Percentiles rank a stretch among this genome's conserved stretches.
phyloP scores from a whole-genome alignment of 2,329 filamentous ascomycete genomes.

The Teratosphaeria zuluensis region DNA sequence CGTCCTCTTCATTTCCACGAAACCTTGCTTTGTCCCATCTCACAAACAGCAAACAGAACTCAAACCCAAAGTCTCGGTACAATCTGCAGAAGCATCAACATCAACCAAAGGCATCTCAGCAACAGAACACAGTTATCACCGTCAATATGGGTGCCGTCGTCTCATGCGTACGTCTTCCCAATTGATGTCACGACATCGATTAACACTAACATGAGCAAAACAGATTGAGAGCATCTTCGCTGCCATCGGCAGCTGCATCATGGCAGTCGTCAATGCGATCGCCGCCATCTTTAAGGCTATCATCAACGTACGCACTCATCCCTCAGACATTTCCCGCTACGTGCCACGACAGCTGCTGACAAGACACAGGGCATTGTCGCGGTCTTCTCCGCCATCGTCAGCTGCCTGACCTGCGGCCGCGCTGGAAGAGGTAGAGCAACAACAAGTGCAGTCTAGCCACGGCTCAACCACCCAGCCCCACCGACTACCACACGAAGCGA shows the following conservation, averaged over 20 bases:
- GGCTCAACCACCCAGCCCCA: conserved; percentile 1
- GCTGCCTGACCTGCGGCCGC: conserved; percentile 39
- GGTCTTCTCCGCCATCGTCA: conserved; percentile 40
- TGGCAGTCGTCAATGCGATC: conserved; percentile 39
- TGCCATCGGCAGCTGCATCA: conserved; percentile 37
- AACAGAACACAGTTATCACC: conserved; percentile 10
- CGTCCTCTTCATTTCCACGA: not conserved
- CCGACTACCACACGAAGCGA: not conserved
- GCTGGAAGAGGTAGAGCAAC: conserved; percentile 29
- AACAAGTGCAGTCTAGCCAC: conserved; percentile 28
- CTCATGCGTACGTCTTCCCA: conserved; percentile 60
- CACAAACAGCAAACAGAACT: not conserved
- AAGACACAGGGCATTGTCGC: conserved; percentile 35
- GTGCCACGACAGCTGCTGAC: not conserved
- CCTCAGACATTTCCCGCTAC: not conserved
- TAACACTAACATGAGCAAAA: not conserved
- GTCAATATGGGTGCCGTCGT: conserved; percentile 70
- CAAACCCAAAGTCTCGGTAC: not conserved
- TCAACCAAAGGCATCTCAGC: not conserved
- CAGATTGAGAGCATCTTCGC: conserved; percentile 28
- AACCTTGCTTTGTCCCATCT: not conserved
- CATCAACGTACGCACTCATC: conserved; percentile 27
- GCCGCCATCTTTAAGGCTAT: conserved; percentile 37
- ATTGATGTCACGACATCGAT: not conserved
- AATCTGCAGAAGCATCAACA: not conserved